phyloP scores from a whole-genome alignment of 2,329 filamentous ascomycete genomes.

The Fulvia fulva region DNA sequence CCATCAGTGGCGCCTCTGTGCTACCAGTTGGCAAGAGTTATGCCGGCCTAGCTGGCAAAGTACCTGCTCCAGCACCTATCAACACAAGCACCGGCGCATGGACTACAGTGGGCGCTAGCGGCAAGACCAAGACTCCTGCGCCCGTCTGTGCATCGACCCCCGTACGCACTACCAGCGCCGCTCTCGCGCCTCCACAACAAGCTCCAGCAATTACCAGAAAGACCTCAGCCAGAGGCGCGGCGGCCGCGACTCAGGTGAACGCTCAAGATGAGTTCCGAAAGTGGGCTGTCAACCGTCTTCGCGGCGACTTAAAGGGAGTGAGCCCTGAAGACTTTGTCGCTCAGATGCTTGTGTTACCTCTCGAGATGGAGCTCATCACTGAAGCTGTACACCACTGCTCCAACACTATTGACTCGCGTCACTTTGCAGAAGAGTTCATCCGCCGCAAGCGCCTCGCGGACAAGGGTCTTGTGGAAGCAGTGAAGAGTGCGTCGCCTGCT shows the following conservation, averaged over 20 bases:
- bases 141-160: slow-evolving; percentile 48
- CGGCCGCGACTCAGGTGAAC: slow-evolving; percentile 50
- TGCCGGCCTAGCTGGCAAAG: slow-evolving; percentile 87
- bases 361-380: slow-evolving; percentile 76
- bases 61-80: slow-evolving; percentile 38
- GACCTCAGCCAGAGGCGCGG: slow-evolving; percentile 51
- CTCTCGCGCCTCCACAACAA: slow-evolving; percentile 34
- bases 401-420: slow-evolving; percentile 83
- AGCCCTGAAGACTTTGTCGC: slow-evolving; percentile 69
- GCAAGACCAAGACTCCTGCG: slow-evolving; percentile 77
- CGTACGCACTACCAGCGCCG: slow-evolving; percentile 46
- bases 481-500: slow-evolving; percentile 49
- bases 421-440: slow-evolving; percentile 92
- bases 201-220: slow-evolving; percentile 34
- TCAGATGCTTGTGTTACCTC: slow-evolving; percentile 69
- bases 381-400: slow-evolving; percentile 86
- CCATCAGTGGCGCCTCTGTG: slow-evolving; percentile 41
- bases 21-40: slow-evolving; percentile 73
- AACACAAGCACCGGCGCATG: slow-evolving; percentile 62
- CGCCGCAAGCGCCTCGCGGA: slow-evolving; percentile 90
- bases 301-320: slow-evolving; percentile 66
- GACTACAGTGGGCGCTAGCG: slow-evolving; percentile 92
- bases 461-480: slow-evolving; percentile 68
- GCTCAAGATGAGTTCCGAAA: slow-evolving; percentile 92
- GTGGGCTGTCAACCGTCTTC: slow-evolving; percentile 79